Percentiles rank a stretch among this genome's conserved stretches.
These are phyloP conservation scores for Penicillium concentricum DNA, from an alignment of 2,329 filamentous ascomycete genomes.

Conservation along the genomic window DNA sequence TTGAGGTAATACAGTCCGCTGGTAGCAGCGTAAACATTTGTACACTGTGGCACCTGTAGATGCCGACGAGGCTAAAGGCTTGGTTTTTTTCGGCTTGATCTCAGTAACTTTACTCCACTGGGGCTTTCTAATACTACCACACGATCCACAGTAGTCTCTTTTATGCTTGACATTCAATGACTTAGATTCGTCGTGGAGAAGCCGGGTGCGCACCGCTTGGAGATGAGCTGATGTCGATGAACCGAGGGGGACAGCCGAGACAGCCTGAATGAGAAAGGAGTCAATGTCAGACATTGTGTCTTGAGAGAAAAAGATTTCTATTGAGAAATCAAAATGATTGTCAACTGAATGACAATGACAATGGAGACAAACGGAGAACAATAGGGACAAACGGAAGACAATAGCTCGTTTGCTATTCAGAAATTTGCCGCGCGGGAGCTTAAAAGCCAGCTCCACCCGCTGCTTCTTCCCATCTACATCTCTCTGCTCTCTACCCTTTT, in stretches of 20 bases:
- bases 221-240: constrained; percentile 45
- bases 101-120: constrained; percentile 31
- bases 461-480: constrained; percentile 10
- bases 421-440: constrained; percentile 11
- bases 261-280: constrained; percentile 40
- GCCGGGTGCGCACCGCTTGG: constrained; percentile 36
- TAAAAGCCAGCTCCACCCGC: constrained; percentile 7
- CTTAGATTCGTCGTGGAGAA: constrained; percentile 36
- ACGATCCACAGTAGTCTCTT: constrained; percentile 39
- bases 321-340: not conserved
- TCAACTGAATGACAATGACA: not conserved
- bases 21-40: constrained; percentile 39
- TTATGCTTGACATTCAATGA: constrained; percentile 33
- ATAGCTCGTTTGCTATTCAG: not conserved
- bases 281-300: constrained; percentile 25
- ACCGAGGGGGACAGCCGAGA: constrained; percentile 32
- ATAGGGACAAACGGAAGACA: not conserved
- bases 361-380: not conserved
- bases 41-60: constrained; percentile 32
- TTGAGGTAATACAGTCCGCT: constrained; percentile 32
- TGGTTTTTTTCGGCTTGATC: constrained; percentile 21
- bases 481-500: constrained; percentile 1
- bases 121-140: constrained; percentile 38
- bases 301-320: not conserved
- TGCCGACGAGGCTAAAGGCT: constrained; percentile 8